These are phyloP conservation scores for Rhodotorula sp. DNA, from an alignment of 1,284 basidiomycete genomes.

Conservation along the genomic window DNA sequence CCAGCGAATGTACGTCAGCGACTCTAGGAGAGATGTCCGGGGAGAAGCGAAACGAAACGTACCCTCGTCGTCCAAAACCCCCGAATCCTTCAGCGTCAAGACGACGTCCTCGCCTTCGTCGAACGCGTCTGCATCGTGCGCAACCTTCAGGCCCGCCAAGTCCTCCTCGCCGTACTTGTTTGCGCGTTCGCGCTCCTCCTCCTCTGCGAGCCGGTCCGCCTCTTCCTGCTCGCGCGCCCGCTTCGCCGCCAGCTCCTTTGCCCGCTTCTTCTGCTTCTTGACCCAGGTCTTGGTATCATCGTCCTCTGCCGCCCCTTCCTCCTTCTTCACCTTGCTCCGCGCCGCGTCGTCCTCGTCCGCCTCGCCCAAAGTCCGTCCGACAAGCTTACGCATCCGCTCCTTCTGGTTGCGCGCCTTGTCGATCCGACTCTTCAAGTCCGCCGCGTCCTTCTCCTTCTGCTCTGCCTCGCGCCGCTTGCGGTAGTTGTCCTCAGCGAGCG, in stretches of 20 bases:
- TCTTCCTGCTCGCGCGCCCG: slow-evolving; percentile 73
- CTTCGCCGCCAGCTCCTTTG: slow-evolving; percentile 76
- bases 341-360: slow-evolving; percentile 65
- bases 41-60: slow-evolving; percentile 36
- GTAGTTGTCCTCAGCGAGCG: slow-evolving; percentile 70
- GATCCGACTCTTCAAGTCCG: slow-evolving; percentile 51
- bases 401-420: slow-evolving; percentile 81
- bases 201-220: slow-evolving; percentile 69
- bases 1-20: neutral
- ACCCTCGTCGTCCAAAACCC: slow-evolving; percentile 91
- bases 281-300: slow-evolving; percentile 67
- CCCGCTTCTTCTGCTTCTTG: slow-evolving; percentile 80
- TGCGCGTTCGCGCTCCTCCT: slow-evolving; percentile 76
- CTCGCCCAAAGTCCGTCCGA: slow-evolving; percentile 85
- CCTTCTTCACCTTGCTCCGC: slow-evolving; percentile 54
- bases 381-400: slow-evolving; percentile 84
- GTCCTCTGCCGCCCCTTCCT: slow-evolving; percentile 11
- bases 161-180: slow-evolving; percentile 56
- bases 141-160: slow-evolving; percentile 88
- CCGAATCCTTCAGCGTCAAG: slow-evolving; percentile 92
- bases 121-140: slow-evolving; percentile 86
- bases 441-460: slow-evolving; percentile 68
- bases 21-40: neutral
- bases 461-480: slow-evolving; percentile 67
- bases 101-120: slow-evolving; percentile 91